Evolutionary conservation across 2,329 filamentous ascomycete species (phyloP).

Genomic region (Paecilomyces sp.): DNA sequence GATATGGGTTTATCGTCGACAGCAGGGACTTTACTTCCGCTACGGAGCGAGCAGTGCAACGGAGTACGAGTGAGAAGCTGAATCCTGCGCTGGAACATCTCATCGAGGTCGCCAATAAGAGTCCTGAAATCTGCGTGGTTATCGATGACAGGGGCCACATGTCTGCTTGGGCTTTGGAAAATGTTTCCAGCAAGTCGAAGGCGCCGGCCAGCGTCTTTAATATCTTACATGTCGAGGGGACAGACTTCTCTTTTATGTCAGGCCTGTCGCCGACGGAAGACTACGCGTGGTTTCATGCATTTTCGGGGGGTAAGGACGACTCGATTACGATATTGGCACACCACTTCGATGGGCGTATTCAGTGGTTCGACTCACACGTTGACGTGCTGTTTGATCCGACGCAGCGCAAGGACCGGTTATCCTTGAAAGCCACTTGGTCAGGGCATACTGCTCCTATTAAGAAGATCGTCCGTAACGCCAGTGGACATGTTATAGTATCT

Average conservation of each 20-base stretch:
- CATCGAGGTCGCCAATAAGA: slow-evolving; percentile 76
- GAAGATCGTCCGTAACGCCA: slow-evolving; percentile 80
- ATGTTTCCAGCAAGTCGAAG: slow-evolving; percentile 64
- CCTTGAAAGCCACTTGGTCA: slow-evolving; percentile 64
- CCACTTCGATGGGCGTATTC: slow-evolving; percentile 76
- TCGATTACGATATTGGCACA: slow-evolving; percentile 70
- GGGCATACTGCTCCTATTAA: slow-evolving; percentile 75
- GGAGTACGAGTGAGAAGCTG: slow-evolving; percentile 51
- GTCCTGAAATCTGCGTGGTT: slow-evolving; percentile 79
- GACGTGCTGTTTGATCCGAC: slow-evolving; percentile 73
- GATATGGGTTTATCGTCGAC: slow-evolving; percentile 77
- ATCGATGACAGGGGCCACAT: slow-evolving; percentile 78
- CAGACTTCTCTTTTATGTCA: slow-evolving; percentile 37
- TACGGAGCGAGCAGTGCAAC: slow-evolving; percentile 67
- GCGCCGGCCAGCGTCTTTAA: slow-evolving; percentile 70
- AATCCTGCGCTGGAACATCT: slow-evolving; percentile 74
- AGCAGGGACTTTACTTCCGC: slow-evolving; percentile 71
- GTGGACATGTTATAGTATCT: slow-evolving; percentile 72
- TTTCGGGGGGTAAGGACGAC: slow-evolving; percentile 59
- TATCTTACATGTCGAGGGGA: slow-evolving; percentile 66
- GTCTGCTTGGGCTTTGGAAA: slow-evolving; percentile 89
- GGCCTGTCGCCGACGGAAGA: slow-evolving; percentile 30
- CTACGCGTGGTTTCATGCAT: slow-evolving; percentile 65
- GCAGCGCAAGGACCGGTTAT: slow-evolving; percentile 52
- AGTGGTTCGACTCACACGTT: slow-evolving; percentile 71